Evolutionary conservation across 768 basidiomycete genomes (phyloP), one percentile per base, ranked within the genome.

Genomic region (Phlebiopsis gigantea): DNA sequence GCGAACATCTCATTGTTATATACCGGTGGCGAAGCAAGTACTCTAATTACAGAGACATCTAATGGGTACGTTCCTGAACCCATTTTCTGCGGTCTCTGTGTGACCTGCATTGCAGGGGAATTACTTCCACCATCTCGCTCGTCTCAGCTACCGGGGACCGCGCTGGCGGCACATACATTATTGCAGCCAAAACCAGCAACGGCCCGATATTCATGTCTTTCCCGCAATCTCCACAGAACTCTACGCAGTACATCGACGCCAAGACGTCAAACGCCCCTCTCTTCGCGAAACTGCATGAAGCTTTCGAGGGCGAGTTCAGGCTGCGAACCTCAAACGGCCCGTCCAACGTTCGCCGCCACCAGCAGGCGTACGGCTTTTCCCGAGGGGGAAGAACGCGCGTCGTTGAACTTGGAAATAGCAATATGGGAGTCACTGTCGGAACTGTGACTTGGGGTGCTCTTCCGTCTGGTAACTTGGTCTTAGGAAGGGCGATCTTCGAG

Each of bases 31-130:
- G 53, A 68, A 25, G 53, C 62, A 47, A 49, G 53, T 6, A 53
- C 65, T n/a, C 61, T 80, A 55, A 29, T 47, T 1, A 62, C 79
- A 48, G 60, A 58, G 17, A 77, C 79, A 1, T 68, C 56, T 22
- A 81, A 83, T 57, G 73, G 71, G 81, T 81, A 65, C 44, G 73
- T 62, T 3, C 4, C 14, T n/a, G 34, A n/a, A 30, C 47, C 46
- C 31, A 47, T 24, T 24, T 22, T 29, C 47, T 6, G 31, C 31
- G 17, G 8, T 9, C 17, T 24, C 17, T 19, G 15, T 5, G n/a
- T 44, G 25, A 22, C 22, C 15, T 30, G 39, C 34, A 26, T 21
- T 44, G n/a, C 47, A 70, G 58, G 5, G 50, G 43, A 0, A 61
- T 72, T 47, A 34, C 59, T 21, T 39, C 64, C 4, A 25, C 26